Percentiles rank a stretch among this genome's conserved stretches.
Evolutionary conservation across 495 filamentous ascomycete species (phyloP).

Genomic region (Aspergillus diversus): DNA sequence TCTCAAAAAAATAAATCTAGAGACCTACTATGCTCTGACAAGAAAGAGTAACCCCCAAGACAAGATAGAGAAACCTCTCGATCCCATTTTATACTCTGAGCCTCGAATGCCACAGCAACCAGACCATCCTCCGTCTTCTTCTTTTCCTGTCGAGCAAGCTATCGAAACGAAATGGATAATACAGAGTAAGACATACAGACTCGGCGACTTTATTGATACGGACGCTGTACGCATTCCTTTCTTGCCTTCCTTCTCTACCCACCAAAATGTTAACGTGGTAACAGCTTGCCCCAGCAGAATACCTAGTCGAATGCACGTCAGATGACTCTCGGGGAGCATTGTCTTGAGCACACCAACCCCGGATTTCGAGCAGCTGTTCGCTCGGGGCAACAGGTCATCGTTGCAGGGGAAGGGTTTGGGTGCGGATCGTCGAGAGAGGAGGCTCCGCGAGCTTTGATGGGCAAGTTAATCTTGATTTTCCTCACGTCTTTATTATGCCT

Average conservation of each 20-base stretch:
- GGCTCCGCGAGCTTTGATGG: constrained; percentile 42
- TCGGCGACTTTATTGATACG: constrained; percentile 50
- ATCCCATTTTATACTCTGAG: neutral
- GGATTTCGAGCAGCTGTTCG: constrained; percentile 39
- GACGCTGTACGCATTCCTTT: constrained; percentile 30
- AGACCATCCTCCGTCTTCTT: neutral
- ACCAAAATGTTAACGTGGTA: no score
- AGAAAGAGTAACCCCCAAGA: neutral
- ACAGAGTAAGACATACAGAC: constrained; percentile 34
- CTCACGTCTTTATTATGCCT: neutral
- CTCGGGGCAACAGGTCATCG: constrained; percentile 41
- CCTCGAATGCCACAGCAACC: neutral
- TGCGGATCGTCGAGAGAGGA: constrained; percentile 48
- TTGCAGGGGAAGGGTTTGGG: constrained; percentile 48
- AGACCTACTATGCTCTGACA: constrained; percentile 24
- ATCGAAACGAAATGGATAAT: constrained; percentile 6
- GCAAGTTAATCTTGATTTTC: constrained; percentile 9
- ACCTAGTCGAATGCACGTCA: constrained; percentile 28
- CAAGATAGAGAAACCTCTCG: neutral
- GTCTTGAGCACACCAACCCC: constrained; percentile 40
- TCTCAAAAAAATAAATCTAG: constrained; percentile 32
- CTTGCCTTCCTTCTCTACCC: constrained; percentile 6
- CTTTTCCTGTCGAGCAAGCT: neutral
- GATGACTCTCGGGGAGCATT: constrained; percentile 38
- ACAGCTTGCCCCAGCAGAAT: constrained; percentile 39